phyloP scores from a whole-genome alignment of 2,329 filamentous ascomycete genomes.

The Cercospora sesami region DNA sequence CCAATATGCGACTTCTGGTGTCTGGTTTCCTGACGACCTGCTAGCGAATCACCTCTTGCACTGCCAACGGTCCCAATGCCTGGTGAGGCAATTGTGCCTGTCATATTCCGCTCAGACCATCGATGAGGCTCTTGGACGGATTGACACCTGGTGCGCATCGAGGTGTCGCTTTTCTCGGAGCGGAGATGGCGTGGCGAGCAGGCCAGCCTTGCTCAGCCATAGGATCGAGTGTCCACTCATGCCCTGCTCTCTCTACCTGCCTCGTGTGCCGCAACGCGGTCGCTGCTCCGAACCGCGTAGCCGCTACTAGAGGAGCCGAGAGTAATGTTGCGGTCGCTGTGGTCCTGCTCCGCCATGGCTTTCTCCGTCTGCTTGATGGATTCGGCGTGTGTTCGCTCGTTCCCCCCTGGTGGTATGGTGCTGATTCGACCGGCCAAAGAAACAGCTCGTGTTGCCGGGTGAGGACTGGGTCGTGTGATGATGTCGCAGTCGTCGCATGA shows the following conservation, averaged over 20 bases:
- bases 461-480: background rate
- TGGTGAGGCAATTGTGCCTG: background rate
- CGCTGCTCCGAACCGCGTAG: background rate
- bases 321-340: background rate
- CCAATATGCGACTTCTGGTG: background rate
- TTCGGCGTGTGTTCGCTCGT: background rate
- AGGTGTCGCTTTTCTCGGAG: background rate
- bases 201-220: background rate
- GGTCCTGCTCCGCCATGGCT: background rate
- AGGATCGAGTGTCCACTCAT: background rate
- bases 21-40: background rate
- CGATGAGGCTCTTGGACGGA: background rate
- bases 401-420: background rate
- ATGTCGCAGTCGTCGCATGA: slow-evolving; percentile 9
- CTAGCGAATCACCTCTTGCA: background rate
- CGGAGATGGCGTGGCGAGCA: background rate
- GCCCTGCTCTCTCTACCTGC: background rate
- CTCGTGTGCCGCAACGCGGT: background rate
- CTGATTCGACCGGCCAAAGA: background rate
- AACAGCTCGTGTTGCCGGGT: background rate
- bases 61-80: background rate
- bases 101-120: background rate
- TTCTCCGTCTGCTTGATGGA: background rate
- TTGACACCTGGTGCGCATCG: background rate
- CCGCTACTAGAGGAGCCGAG: background rate